Evolutionary conservation across 2,329 filamentous ascomycete genomes (phyloP).

Genomic region (Ceratocystis eucalypticola): DNA sequence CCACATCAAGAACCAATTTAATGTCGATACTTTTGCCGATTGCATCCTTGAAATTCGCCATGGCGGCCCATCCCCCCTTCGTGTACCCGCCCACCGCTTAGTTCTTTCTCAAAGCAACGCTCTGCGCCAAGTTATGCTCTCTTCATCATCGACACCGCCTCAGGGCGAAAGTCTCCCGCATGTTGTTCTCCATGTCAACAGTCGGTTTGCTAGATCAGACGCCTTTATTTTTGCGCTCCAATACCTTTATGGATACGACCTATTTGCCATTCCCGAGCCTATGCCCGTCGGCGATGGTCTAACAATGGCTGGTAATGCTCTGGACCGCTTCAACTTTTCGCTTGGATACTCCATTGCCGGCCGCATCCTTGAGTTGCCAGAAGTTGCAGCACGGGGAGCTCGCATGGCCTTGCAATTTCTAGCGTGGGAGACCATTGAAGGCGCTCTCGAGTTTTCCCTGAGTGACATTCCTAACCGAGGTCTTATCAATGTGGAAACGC

Average conservation of each 20-base stretch:
- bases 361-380: slow-evolving; percentile 40
- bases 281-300: slow-evolving; percentile 25
- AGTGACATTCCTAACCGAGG: slow-evolving; percentile 27
- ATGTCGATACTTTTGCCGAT: slow-evolving; percentile 28
- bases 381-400: slow-evolving; percentile 43
- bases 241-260: slow-evolving; percentile 41
- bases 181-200: slow-evolving; percentile 36
- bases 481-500: slow-evolving; percentile 29
- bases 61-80: slow-evolving; percentile 27
- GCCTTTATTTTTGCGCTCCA: slow-evolving; percentile 45
- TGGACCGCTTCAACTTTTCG: slow-evolving; percentile 40
- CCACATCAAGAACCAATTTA: slow-evolving; percentile 26
- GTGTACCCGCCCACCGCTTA: slow-evolving; percentile 41
- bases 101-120: slow-evolving; percentile 39
- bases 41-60: slow-evolving; percentile 33
- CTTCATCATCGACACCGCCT: slow-evolving; percentile 24
- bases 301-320: slow-evolving; percentile 28
- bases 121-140: slow-evolving; percentile 26
- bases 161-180: slow-evolving; percentile 22
- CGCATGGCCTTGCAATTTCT: slow-evolving; percentile 45
- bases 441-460: slow-evolving; percentile 42
- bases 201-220: slow-evolving; percentile 41
- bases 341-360: slow-evolving; percentile 53
- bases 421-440: slow-evolving; percentile 50
- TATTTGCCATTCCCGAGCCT: slow-evolving; percentile 30